Evolutionary conservation across 768 basidiomycete species (phyloP).

Genomic region (Amanita exitialis): DNA sequence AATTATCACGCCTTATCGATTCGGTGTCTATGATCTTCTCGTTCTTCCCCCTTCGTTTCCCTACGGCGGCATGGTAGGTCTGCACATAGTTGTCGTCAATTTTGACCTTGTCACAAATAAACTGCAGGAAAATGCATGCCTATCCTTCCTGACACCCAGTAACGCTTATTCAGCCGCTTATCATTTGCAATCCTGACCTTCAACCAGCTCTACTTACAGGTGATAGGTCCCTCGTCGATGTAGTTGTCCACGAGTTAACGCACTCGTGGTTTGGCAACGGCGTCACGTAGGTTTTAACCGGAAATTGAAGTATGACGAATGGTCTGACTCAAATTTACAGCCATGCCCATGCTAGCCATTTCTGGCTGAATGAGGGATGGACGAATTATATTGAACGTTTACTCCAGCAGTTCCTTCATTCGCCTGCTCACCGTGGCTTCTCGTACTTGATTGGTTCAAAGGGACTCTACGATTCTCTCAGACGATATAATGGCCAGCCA

Average conservation of each 20-base stretch:
- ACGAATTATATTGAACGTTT: constrained; percentile 90
- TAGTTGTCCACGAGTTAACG: constrained; percentile 79
- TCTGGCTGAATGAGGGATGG: constrained; percentile 92
- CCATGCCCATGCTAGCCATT: constrained; percentile 66
- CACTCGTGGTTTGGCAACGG: constrained; percentile 95
- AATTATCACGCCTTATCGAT: constrained; percentile 65
- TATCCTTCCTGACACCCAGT: constrained; percentile 88
- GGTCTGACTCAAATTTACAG: constrained; percentile 16
- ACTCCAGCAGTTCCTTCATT: constrained; percentile 57
- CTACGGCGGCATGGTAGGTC: constrained; percentile 76
- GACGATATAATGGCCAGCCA: constrained; percentile 45
- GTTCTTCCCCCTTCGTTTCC: constrained; percentile 90
- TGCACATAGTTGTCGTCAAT: background rate
- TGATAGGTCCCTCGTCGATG: constrained; percentile 79
- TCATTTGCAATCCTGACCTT: background rate
- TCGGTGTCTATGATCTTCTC: constrained; percentile 83
- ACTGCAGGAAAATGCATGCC: constrained; percentile 77
- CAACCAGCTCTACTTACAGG: constrained; percentile 68
- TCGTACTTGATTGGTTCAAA: constrained; percentile 71
- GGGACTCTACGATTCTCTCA: constrained; percentile 60
- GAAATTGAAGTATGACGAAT: background rate
- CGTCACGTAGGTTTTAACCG: constrained; percentile 40
- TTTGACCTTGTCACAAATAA: background rate
- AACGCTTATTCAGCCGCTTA: constrained; percentile 11
- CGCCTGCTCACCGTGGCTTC: constrained; percentile 71